Percentiles rank a stretch among this genome's conserved stretches.
Conservation (phyloP, 148 eudicot genomes). For the Heliosperma pusillum region DNA sequence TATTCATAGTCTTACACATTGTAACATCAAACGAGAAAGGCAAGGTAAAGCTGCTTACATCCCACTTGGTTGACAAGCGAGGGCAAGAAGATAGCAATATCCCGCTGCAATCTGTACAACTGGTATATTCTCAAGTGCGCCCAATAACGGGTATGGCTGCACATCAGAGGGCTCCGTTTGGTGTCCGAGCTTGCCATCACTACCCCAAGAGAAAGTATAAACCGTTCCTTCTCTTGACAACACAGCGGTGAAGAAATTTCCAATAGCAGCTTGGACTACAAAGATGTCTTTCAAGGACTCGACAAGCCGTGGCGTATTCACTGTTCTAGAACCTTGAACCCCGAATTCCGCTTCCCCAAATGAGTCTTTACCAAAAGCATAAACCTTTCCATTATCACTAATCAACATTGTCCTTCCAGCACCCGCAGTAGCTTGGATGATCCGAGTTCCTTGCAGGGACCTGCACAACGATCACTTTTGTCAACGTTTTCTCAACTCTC, state of each 20-base stretch:
- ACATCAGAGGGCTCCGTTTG: constrained; percentile 64
- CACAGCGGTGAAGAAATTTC: constrained; percentile 84
- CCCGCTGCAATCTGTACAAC: constrained; percentile 94
- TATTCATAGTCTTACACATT: background rate
- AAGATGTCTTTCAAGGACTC: constrained; percentile 85
- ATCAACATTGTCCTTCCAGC: constrained; percentile 86
- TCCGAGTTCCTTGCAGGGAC: constrained; percentile 80
- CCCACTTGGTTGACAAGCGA: constrained; percentile 83
- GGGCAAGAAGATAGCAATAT: constrained; percentile 86
- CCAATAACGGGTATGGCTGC: constrained; percentile 70
- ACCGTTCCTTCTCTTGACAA: constrained; percentile 91
- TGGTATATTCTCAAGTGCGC: constrained; percentile 69
- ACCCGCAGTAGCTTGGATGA: constrained; percentile 91
- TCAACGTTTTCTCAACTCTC: constrained; percentile 10
- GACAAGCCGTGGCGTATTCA: constrained; percentile 56
- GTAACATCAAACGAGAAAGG: background rate
- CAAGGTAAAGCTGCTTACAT: constrained; percentile 53
- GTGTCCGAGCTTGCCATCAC: constrained; percentile 74
- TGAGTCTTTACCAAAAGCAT: constrained; percentile 75
- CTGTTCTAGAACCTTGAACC: constrained; percentile 55
- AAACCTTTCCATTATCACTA: constrained; percentile 73
- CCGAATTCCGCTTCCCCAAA: constrained; percentile 82
- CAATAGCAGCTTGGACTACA: constrained; percentile 93
- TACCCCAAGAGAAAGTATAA: constrained; percentile 93
- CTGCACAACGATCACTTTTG: constrained; percentile 44